Base-by-base conservation (phyloP, 345 rosid genomes). In the Sonneratia alba region DNA sequence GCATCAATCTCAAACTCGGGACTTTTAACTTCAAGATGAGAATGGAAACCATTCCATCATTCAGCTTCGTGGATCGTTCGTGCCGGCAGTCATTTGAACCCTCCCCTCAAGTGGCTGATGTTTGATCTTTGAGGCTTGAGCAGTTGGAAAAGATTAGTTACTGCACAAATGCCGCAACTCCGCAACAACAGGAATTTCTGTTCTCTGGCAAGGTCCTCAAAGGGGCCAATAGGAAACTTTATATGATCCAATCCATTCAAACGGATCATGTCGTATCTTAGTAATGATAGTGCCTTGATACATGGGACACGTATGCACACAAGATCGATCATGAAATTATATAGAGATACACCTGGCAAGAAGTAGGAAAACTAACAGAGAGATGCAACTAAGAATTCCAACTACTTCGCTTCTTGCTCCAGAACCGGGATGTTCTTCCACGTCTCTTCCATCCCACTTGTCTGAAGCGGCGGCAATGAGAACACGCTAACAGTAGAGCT, bases 401-500 rank as follows among this genome's bases (percentile, higher is more conserved):
- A 49, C 82, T 83, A 95, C 71, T 90, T 88, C 27, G 99, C 96
- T 57, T 37, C 94, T 79, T 90, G 99, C 69, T 92, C 96, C 77
- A 85, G 77, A 70, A 95, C 79, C 0, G 92, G 96, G 64, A 86
- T 83, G 63, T 86, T 87, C 77, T 88, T 91, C 97, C 98, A 91
- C 1, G 92, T 32, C 67, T 86, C 88, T 2, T 94, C 97, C 75
- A 84, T 43, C 2, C 87, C 91, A 32, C 83, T 85, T 9, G 79
- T 70, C 45, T 94, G 98, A 37, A 92, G 74, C 0, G 99, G 99
- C 8, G 99, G 99, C 86, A 95, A 78, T 0, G 97, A 95, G 57
- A 90, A 95, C 15, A 74, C 82, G 68, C 97, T 92, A 1, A 90
- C 97, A 0, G 99, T 92, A 15, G 99, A 95, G 82, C 98, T 95